Percentiles rank a stretch among this genome's conserved stretches.
These are phyloP conservation scores for Vaccinium macrocarpon DNA, from an alignment of 148 eudicot species.

Conservation along the genomic window DNA sequence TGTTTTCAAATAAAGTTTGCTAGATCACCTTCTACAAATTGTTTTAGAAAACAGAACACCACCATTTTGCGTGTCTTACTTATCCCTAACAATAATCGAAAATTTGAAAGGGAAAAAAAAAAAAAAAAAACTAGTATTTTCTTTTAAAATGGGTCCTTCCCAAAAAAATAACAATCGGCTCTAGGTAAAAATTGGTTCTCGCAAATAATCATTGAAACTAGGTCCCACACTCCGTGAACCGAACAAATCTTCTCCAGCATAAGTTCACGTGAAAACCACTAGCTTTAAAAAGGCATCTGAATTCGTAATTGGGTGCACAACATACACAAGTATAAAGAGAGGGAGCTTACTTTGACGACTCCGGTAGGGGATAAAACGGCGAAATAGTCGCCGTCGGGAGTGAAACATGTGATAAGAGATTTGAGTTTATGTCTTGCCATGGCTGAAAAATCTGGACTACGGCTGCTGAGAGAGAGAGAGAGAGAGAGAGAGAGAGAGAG, in stretches of 20 bases:
- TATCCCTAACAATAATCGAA: not conserved
- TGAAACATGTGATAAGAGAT: slow-evolving; percentile 26
- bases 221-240: not conserved
- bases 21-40: not conserved
- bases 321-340: not conserved
- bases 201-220: not conserved
- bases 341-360: slow-evolving; percentile 25
- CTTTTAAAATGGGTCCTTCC: not conserved
- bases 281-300: not conserved
- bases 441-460: not conserved
- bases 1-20: not conserved
- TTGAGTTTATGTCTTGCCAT: slow-evolving; percentile 31
- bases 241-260: not conserved
- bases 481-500: slow-evolving; percentile 9
- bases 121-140: no score
- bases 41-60: not conserved
- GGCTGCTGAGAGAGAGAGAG: slow-evolving; percentile 4
- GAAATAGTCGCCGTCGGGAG: slow-evolving; percentile 28
- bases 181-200: not conserved
- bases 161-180: not conserved
- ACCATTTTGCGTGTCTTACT: not conserved
- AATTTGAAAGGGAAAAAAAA: not conserved
- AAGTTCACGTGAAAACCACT: not conserved
- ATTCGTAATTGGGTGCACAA: no score
- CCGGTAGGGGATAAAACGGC: slow-evolving; percentile 18